A percentile compares a stretch with the other conserved stretches of the same genome.
These are phyloP conservation scores for Plasmodium coatneyi DNA, from an alignment of 169 alveolate species.

Conservation along the genomic window DNA sequence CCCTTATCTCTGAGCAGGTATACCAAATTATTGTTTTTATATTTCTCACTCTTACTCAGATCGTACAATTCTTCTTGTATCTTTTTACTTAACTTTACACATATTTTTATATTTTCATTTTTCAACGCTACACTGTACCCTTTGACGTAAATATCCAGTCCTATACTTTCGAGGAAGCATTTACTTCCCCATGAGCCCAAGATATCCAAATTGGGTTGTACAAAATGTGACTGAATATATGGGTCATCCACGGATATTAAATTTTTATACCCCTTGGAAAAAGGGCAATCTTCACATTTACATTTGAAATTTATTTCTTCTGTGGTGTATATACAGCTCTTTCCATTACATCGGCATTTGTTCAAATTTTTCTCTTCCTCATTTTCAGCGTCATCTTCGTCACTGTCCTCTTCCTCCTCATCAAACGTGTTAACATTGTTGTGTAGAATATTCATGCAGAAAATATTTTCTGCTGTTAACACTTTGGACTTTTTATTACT, in stretches of 20 bases:
- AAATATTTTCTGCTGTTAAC: conserved; percentile 74
- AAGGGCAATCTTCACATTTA: conserved; percentile 74
- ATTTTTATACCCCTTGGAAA: conserved; percentile 73
- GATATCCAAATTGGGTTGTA: conserved; percentile 79
- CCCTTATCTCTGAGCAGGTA: conserved; percentile 84
- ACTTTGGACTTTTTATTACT: conserved; percentile 30
- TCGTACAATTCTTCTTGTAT: conserved; percentile 80
- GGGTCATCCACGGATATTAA: conserved; percentile 73
- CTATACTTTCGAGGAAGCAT: conserved; percentile 81
- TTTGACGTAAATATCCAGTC: conserved; percentile 77
- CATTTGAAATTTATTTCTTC: conserved; percentile 75
- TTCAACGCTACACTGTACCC: conserved; percentile 83
- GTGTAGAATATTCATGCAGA: conserved; percentile 69
- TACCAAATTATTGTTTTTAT: conserved; percentile 79
- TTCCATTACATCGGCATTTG: conserved; percentile 73
- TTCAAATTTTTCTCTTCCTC: conserved; percentile 59
- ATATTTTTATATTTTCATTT: conserved; percentile 76
- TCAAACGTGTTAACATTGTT: conserved; percentile 74
- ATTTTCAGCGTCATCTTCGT: conserved; percentile 33
- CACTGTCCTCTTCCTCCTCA: conserved; percentile 77
- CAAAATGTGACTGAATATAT: conserved; percentile 74
- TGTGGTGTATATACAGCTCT: conserved; percentile 54
- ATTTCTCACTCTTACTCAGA: conserved; percentile 78
- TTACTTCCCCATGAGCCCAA: conserved; percentile 87
- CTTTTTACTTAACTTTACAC: conserved; percentile 79